phyloP scores from a whole-genome alignment of 257 asterid species.

The Schizonepeta tenuifolia region DNA sequence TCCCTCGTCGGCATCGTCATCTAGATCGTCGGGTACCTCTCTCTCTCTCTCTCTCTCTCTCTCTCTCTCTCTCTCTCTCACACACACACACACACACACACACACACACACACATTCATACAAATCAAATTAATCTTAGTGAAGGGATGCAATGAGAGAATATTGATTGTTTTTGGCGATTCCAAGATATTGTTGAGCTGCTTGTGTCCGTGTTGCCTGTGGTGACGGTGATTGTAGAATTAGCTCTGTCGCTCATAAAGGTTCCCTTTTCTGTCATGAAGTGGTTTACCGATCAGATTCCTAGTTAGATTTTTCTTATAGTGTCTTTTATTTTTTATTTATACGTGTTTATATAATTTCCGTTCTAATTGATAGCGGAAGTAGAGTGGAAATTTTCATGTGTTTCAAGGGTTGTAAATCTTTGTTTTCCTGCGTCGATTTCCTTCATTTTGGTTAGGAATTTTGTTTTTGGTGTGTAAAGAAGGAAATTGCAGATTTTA shows the following conservation, averaged over 20 bases:
- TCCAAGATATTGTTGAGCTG: slow-evolving; percentile 68
- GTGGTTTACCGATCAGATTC: slow-evolving; percentile 66
- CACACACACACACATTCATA: too few species aligned
- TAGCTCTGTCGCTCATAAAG: slow-evolving; percentile 60
- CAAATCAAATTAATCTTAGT: too few species aligned
- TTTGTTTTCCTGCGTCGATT: too few species aligned
- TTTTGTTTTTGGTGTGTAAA: too few species aligned
- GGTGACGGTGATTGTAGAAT: slow-evolving; percentile 73
- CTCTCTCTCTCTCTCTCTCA: slow-evolving; percentile 6
- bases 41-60: too few species aligned
- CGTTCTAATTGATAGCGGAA: neutral
- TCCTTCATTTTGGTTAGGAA: too few species aligned
- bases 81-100: too few species aligned
- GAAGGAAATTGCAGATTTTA: too few species aligned
- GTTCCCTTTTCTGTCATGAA: slow-evolving; percentile 68
- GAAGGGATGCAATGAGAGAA: too few species aligned
- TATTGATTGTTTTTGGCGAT: too few species aligned
- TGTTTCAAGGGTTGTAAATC: too few species aligned
- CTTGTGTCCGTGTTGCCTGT: slow-evolving; percentile 79
- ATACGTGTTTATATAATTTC: neutral
- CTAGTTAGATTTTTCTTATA: slow-evolving; percentile 48
- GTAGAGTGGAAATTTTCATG: neutral
- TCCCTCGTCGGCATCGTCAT: slow-evolving; percentile 68
- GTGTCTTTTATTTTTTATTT: neutral
- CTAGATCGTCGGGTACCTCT: too few species aligned